A percentile compares a stretch with the other conserved stretches of the same genome.
Evolutionary conservation across 345 rosid species (phyloP).

Genomic region (Salix suchowensis): DNA sequence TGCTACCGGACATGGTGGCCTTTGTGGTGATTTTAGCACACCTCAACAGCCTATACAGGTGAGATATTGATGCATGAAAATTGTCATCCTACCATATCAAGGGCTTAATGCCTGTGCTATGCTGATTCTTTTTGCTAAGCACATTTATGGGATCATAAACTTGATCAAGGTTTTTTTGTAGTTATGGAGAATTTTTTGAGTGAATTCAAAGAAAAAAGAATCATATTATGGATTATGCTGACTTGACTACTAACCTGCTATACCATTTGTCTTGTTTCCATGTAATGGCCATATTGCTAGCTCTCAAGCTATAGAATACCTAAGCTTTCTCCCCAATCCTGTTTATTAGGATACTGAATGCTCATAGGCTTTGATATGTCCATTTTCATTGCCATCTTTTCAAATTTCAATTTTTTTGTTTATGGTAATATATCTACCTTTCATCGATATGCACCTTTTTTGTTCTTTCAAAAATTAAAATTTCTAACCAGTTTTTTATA

Average conservation of each 20-base stretch:
- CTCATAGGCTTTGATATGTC: neutral
- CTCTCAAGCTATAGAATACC: neutral
- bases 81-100: neutral
- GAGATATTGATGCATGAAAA: constrained; percentile 12
- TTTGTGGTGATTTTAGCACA: constrained; percentile 35
- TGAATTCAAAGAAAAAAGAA: neutral
- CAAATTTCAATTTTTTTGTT: neutral
- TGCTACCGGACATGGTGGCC: constrained; percentile 22
- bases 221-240: neutral
- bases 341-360: neutral
- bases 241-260: neutral
- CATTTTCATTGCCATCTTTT: neutral
- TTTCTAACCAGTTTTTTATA: neutral
- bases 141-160: neutral
- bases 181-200: neutral
- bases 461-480: neutral
- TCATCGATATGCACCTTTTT: neutral
- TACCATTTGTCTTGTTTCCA: neutral
- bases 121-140: neutral
- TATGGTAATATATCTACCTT: neutral
- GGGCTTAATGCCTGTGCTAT: neutral
- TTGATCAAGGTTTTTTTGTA: neutral
- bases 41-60: constrained; percentile 64
- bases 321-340: neutral
- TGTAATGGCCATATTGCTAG: neutral